phyloP scores from a whole-genome alignment of 352 stramenopile genomes.

The Pythium biforme region DNA sequence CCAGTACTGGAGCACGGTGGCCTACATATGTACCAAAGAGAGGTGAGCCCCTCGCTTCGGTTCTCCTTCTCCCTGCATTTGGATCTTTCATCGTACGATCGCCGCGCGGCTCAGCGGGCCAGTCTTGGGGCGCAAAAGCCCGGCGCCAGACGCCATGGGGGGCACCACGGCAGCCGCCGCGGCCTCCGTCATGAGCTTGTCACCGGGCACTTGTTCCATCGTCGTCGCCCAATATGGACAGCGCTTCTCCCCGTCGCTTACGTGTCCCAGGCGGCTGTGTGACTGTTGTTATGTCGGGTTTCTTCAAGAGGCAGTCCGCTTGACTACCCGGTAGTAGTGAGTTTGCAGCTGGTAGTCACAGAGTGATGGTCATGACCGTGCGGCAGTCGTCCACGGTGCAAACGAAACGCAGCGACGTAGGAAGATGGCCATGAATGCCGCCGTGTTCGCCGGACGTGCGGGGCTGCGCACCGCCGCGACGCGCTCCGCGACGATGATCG shows the following conservation, averaged over 20 bases:
- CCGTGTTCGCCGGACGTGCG: neutral
- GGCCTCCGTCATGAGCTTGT: slow-evolving; percentile 34
- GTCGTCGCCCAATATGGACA: neutral
- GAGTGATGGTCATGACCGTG: slow-evolving; percentile 20
- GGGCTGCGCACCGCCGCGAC: neutral
- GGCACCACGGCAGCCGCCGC: slow-evolving; percentile 12
- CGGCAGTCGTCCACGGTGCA: neutral
- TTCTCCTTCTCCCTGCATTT: neutral
- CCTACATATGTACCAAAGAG: slow-evolving; percentile 19
- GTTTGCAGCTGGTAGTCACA: slow-evolving; percentile 2
- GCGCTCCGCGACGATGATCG: neutral
- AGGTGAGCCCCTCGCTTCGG: neutral
- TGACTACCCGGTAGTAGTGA: slow-evolving; percentile 26
- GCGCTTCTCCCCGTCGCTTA: neutral
- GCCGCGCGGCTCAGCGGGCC: slow-evolving; percentile 29
- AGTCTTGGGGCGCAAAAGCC: slow-evolving; percentile 8
- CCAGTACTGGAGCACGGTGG: slow-evolving; percentile 80
- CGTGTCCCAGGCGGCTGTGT: slow-evolving; percentile 8
- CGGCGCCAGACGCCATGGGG: neutral
- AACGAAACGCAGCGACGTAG: slow-evolving; percentile 8
- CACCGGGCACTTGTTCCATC: slow-evolving; percentile 32
- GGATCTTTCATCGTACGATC: slow-evolving; percentile 25
- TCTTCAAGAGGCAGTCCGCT: slow-evolving; percentile 1
- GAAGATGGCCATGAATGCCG: neutral
- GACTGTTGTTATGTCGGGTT: slow-evolving; percentile 3